Percentiles rank a stretch among this genome's conserved stretches.
Evolutionary conservation across 2,329 filamentous ascomycete species (phyloP).

Genomic region (Arthrinium puccinioides): DNA sequence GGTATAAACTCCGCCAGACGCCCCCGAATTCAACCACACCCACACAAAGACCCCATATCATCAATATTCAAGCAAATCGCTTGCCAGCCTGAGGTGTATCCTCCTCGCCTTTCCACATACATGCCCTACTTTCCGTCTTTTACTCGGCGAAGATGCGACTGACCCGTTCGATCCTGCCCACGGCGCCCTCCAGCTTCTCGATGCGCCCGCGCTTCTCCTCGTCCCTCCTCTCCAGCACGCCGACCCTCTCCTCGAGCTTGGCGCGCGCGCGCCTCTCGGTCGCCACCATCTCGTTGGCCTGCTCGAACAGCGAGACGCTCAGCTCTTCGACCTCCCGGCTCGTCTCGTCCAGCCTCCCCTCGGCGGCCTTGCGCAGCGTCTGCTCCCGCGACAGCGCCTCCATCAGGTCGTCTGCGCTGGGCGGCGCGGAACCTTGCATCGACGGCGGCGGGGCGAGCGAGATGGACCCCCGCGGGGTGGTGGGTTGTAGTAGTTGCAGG

Average conservation of each 20-base stretch:
- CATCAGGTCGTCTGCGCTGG: slow-evolving; percentile 44
- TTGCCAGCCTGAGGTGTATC: too few species aligned
- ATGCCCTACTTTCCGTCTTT: too few species aligned
- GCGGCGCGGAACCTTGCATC: too few species aligned
- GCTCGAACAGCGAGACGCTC: slow-evolving; percentile 66
- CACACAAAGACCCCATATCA: too few species aligned
- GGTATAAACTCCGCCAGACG: too few species aligned
- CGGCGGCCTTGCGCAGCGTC: slow-evolving; percentile 58
- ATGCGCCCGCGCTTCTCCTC: slow-evolving; percentile 61
- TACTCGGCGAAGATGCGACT: slow-evolving; percentile 1
- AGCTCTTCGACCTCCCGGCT: slow-evolving; percentile 73
- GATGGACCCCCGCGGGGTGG: slow-evolving; percentile 8
- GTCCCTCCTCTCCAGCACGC: slow-evolving; percentile 62
- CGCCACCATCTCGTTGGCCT: slow-evolving; percentile 85
- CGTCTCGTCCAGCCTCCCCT: slow-evolving; percentile 59
- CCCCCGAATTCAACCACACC: too few species aligned
- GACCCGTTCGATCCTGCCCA: slow-evolving; percentile 65
- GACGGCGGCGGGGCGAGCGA: slow-evolving; percentile 12
- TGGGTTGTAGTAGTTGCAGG: slow-evolving; percentile 9
- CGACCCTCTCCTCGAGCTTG: slow-evolving; percentile 63
- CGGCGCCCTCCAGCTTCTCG: slow-evolving; percentile 63
- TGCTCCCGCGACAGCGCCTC: slow-evolving; percentile 61
- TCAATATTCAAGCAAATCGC: too few species aligned
- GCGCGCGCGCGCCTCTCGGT: slow-evolving; percentile 64
- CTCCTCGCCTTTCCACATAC: too few species aligned